Conservation (phyloP, 2,329 filamentous ascomycete genomes). For the Myriosclerotinia duriaeana region DNA sequence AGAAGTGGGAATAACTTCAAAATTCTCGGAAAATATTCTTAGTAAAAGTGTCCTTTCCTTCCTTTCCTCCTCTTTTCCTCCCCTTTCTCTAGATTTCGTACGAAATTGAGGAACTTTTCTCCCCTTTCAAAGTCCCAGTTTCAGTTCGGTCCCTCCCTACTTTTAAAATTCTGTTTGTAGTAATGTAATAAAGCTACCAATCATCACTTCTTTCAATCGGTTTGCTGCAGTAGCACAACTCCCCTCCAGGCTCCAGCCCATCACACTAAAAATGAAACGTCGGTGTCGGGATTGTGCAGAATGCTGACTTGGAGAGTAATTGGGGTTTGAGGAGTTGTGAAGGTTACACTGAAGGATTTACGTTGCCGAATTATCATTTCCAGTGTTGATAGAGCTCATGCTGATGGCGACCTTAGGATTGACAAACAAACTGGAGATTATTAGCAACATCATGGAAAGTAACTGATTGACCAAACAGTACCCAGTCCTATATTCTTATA, state of each 20-base stretch:
- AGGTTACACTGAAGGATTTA: neutral
- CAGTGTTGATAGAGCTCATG: neutral
- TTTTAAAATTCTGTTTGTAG: too few species aligned
- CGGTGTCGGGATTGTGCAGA: neutral
- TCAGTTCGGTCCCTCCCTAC: too few species aligned
- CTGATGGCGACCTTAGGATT: too few species aligned
- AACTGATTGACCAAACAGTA: neutral
- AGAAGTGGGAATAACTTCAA: conserved; percentile 12
- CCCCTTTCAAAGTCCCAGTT: neutral
- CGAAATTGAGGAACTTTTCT: neutral
- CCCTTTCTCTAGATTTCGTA: too few species aligned
- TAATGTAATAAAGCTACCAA: too few species aligned
- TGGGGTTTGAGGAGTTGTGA: neutral
- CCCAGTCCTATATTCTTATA: neutral
- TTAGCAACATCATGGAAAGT: neutral
- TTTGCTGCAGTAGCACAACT: too few species aligned
- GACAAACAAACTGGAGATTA: neutral
- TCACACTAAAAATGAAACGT: too few species aligned
- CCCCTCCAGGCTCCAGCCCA: too few species aligned
- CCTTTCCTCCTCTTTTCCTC: too few species aligned
- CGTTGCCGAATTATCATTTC: neutral
- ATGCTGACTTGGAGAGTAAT: neutral
- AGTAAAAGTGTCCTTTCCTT: neutral
- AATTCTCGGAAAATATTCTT: neutral
- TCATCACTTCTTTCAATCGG: too few species aligned